Evolutionary conservation across 192 early-diverging fungal species (phyloP).

Genomic region (Coemansia sp.): DNA sequence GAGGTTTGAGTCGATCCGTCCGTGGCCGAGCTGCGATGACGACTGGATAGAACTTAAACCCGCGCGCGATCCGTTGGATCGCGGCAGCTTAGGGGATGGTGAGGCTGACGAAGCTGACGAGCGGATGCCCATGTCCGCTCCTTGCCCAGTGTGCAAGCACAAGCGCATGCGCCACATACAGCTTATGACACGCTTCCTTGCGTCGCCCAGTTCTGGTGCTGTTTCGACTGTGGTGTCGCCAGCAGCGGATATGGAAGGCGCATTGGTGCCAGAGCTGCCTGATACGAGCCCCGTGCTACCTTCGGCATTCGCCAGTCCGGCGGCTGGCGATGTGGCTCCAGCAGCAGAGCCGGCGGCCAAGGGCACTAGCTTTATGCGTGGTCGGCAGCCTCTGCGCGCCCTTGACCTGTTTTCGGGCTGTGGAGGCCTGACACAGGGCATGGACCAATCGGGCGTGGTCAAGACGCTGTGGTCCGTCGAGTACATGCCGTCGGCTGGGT

Average conservation of each 20-base stretch:
- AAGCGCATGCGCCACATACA: conserved; percentile 16
- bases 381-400: conserved; percentile 44
- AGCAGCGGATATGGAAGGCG: too few relatives aligned
- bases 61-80: not conserved
- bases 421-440: conserved; percentile 63
- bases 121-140: conserved; percentile 18
- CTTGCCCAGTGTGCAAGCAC: conserved; percentile 29
- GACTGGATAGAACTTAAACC: conserved; percentile 24
- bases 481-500: conserved; percentile 55
- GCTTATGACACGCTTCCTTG: conserved; percentile 13
- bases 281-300: not conserved
- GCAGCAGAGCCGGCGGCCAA: not conserved
- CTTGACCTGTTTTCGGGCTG: conserved; percentile 70
- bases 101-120: conserved; percentile 9
- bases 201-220: conserved; percentile 5
- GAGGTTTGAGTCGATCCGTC: conserved; percentile 17
- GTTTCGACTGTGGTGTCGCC: not conserved
- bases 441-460: conserved; percentile 56
- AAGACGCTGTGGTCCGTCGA: conserved; percentile 65
- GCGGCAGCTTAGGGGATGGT: not conserved
- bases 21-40: conserved; percentile 11
- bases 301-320: too few relatives aligned
- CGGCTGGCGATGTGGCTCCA: not conserved
- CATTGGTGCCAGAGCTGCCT: too few relatives aligned
- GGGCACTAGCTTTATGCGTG: conserved; percentile 24